These are phyloP conservation scores for Yarrowia sp. DNA, from an alignment of 805 yeast genomes.

Conservation along the genomic window DNA sequence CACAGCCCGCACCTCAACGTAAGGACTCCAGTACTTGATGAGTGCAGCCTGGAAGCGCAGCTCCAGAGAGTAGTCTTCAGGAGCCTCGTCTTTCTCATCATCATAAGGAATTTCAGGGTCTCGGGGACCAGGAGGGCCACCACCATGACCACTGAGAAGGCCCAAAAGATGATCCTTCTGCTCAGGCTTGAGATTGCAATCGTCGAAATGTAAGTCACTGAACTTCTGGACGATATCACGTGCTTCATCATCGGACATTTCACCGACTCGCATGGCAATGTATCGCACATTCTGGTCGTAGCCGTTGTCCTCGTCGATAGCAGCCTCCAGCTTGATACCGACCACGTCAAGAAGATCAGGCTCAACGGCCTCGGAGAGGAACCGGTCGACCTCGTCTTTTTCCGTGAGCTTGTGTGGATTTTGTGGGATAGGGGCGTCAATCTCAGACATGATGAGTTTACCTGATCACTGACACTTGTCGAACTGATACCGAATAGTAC, in stretches of 20 bases:
- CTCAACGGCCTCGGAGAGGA: background rate
- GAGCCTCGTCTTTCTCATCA: background rate
- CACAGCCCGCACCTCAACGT: constrained; percentile 65
- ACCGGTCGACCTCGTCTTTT: background rate
- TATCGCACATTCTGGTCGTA: background rate
- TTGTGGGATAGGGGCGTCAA: background rate
- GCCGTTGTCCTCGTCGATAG: background rate
- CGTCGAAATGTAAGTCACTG: background rate
- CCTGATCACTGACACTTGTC: no score
- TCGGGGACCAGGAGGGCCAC: background rate
- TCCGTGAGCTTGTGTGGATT: background rate
- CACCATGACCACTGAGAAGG: background rate
- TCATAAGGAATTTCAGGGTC: background rate
- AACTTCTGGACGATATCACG: background rate
- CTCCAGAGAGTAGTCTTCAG: background rate
- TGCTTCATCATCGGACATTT: background rate
- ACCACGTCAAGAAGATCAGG: background rate
- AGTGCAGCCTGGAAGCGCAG: background rate
- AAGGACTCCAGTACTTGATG: constrained; percentile 41
- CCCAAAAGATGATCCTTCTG: background rate
- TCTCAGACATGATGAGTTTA: no score
- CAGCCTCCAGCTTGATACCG: background rate
- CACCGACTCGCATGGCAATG: background rate
- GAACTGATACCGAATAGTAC: no score
- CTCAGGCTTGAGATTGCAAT: background rate